Evolutionary conservation across 2,329 filamentous ascomycete genomes (phyloP), one percentile per base, ranked within the genome.

Genomic region (Calonectria leucothoes): DNA sequence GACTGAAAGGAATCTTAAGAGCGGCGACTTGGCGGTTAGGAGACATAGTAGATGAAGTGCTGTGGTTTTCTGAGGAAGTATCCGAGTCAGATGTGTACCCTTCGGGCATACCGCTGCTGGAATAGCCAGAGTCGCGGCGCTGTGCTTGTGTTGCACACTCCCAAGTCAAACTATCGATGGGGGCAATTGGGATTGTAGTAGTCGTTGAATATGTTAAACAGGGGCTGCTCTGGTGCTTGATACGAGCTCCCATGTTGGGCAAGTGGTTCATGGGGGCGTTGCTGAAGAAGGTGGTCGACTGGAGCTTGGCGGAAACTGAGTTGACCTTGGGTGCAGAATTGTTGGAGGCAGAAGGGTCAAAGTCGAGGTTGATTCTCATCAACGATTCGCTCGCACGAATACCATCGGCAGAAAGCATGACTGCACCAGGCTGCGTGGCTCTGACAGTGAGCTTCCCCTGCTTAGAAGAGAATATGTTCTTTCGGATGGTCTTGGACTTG

Each of bases 51-150:
- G 77, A 51, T 66, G 76, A 73, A 71, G 79, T 83, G 42, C 68
- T 74, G 71, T 71, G 75, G 45, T 74, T 72, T 20, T 71, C 74
- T 6, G 75, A 76, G 20, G 79, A 77, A 27, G 71, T 71, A 49
- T 84, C 84, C 27, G 83, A 82, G 66, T 86, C 85, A 0, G 84
- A 85, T 15, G 77, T 79, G 27, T 82, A 82, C 52, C 82, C 83
- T 25, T 82, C 82, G 25, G 82, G 69, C 65, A 82, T 80, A n/a
- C 87, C 84, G 45, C 76, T 73, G 79, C 84, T 88, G 15, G 85
- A 85, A 79, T 91, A 91, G 10, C 89, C 89, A 3, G 89, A 91
- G 78, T 91, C 89, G 25, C 89, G 85, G 35, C 89, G 85, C 1
- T 78, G 78, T 29, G 80, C 76, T 3, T 77, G 70, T 11, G 82